Evolutionary conservation across 1,139 yeast species (phyloP), one percentile per base, ranked within the genome.

Genomic region (Sugiyamaella grinbergsii): DNA sequence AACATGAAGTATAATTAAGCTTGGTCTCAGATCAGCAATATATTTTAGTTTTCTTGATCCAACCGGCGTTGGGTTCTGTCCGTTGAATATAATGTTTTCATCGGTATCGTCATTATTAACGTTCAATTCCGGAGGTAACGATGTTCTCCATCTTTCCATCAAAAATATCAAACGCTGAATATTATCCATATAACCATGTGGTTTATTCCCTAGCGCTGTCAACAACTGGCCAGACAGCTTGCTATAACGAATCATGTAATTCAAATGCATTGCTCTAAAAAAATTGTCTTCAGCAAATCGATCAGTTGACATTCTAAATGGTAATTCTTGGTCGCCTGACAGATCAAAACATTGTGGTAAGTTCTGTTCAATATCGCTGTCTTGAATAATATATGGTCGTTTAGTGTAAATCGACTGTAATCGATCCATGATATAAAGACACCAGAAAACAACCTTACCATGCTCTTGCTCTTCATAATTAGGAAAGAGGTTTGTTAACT

Each of bases 391-490:
- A 37, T 46, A 54, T 7, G 64, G 62, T 10, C 61, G 53, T 11
- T 55, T 58, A 4, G 62, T 54, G 31, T 58, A 58, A 24, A 58
- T 49, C 3, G 63, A 52, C 32, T 59, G 39, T 5, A 63, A 52
- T 22, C 62, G 50, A 20, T 61, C 64, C 41, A 59, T 43, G 5
- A 56, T 54, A 36, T 59, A 61, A 2, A 59, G 39, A 29, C 61
- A 59, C 64, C 64, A 61, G 49, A 60, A 60, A 23, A 60, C 46
- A n/a, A 52, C 47, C 19, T 58, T 46, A 19, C 56, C 50, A 31
- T 50, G 42, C 42, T 58, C 62, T 29, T 52, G 42, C 28, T 51
- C 51, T 13, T 50, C 42, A 3, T 51, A 50, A 33, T 49, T 51
- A 1, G 55, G 49, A 37, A 54, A 55, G n/a, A 46, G 42, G 15